Evolutionary conservation across 805 yeast genomes (phyloP).

Genomic region (Monosporozyma aerobia): DNA sequence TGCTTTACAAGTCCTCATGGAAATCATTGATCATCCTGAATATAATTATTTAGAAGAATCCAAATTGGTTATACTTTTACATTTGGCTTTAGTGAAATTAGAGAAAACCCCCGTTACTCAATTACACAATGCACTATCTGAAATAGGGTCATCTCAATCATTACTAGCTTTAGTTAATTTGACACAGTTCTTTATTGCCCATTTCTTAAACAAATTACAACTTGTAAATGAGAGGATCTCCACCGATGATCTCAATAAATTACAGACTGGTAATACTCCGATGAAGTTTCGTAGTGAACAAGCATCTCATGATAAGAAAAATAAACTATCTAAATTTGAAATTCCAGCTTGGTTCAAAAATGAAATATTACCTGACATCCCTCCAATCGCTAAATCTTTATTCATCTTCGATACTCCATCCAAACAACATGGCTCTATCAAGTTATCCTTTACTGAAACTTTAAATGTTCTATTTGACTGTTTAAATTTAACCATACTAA

Average conservation of each 20-base stretch:
- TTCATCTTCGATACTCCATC: conserved; percentile 18
- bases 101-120: conserved; percentile 6
- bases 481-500: conserved; percentile 9
- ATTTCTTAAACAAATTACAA: conserved; percentile 14
- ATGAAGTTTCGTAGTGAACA: neutral
- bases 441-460: conserved; percentile 3
- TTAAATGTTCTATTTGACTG: conserved; percentile 11
- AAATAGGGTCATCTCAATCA: conserved; percentile 20
- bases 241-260: neutral
- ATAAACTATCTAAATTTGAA: conserved; percentile 1
- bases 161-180: conserved; percentile 19
- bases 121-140: conserved; percentile 15
- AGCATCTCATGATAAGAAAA: neutral
- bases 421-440: conserved; percentile 4
- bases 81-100: conserved; percentile 13
- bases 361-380: conserved; percentile 17
- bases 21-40: conserved; percentile 28
- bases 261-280: neutral
- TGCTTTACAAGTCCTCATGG: conserved; percentile 23
- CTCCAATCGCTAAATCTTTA: conserved; percentile 27
- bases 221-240: neutral
- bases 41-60: conserved; percentile 19
- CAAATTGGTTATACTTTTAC: conserved; percentile 13
- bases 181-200: conserved; percentile 18
- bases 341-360: conserved; percentile 22